These are phyloP conservation scores for Alliaria petiolata DNA, from an alignment of 345 rosid species.

Conservation along the genomic window DNA sequence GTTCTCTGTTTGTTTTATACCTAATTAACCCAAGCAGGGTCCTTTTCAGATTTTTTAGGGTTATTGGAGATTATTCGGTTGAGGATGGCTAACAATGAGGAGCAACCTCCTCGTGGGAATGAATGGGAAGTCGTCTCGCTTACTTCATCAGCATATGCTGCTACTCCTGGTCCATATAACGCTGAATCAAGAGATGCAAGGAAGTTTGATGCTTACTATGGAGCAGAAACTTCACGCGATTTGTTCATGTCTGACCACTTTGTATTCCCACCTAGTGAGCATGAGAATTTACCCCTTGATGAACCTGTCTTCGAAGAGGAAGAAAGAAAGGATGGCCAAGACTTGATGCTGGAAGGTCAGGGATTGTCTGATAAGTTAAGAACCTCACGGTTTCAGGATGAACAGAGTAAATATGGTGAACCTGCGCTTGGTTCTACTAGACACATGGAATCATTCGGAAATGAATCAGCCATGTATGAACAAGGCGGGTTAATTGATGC, in stretches of 20 bases:
- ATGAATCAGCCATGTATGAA: conserved; percentile 40
- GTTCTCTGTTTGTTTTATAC: neutral
- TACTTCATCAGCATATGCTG: conserved; percentile 90
- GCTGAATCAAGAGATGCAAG: conserved; percentile 39
- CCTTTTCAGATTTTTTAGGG: neutral
- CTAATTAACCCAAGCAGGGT: neutral
- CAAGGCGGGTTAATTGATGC: conserved; percentile 29
- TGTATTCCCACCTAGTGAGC: conserved; percentile 64
- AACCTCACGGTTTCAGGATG: conserved; percentile 37
- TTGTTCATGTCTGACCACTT: conserved; percentile 79
- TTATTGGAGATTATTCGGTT: neutral
- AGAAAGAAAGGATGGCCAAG: conserved; percentile 48
- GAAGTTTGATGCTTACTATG: conserved; percentile 31
- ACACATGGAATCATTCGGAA: conserved; percentile 36
- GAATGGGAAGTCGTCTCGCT: conserved; percentile 98
- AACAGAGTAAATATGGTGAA: conserved; percentile 47
- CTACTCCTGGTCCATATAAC: conserved; percentile 73
- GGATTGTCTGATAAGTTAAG: conserved; percentile 48
- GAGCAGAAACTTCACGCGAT: conserved; percentile 57
- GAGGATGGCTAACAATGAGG: conserved; percentile 60
- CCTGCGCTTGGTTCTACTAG: conserved; percentile 28
- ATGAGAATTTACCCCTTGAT: conserved; percentile 61
- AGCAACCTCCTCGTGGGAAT: conserved; percentile 45
- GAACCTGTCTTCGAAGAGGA: conserved; percentile 32
- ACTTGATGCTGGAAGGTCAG: conserved; percentile 43